Evolutionary conservation across 1,284 basidiomycete species (phyloP), one percentile per base, ranked within the genome.

Genomic region (Porphyrellus sp.): DNA sequence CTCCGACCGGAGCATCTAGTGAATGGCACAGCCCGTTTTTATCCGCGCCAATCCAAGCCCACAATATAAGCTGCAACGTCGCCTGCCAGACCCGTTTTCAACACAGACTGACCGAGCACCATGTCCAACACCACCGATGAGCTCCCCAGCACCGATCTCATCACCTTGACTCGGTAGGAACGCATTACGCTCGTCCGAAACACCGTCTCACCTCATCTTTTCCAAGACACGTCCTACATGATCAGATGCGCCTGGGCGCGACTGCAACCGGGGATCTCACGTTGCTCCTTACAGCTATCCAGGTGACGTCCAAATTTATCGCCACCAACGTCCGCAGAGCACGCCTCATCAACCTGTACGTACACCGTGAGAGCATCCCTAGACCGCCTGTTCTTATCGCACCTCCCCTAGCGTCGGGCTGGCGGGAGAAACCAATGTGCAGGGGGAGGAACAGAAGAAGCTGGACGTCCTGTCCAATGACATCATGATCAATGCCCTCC

Each of bases 371-470:
- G n/a, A 21, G 3, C 13, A 4, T 11, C 35, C 4, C 24, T 24
- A 20, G 24, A 25, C 18, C 2, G 6, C 38, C 37, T 27, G 30
- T 44, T 34, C 55, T 61, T 28, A 59, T 38, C 52, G 39, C 24
- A 24, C 54, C 51, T 18, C 8, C 4, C 37, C 24, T 63, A 94
- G 93, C 24, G 89, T 99, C 63, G 97, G 97, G 31, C 80, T 95
- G 20, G 97, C 97, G 12, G 97, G 97, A 20, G 92, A 95, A 67
- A 90, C 89, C 42, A 99, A 99, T 70, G 90, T 97, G 13, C 93
- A 97, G 73, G 97, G 97, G 45, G 97, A 99, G 72, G 97, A 98
- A 70, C 97, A 99, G 79, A 99, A 99, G 82, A 99, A 99, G 77
- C 81, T 99, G 52, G 96, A 98, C 69, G 89, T 98, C 20, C 80